Base-by-base conservation (phyloP, 305 asterid species). In the Fraxinus velutina region DNA sequence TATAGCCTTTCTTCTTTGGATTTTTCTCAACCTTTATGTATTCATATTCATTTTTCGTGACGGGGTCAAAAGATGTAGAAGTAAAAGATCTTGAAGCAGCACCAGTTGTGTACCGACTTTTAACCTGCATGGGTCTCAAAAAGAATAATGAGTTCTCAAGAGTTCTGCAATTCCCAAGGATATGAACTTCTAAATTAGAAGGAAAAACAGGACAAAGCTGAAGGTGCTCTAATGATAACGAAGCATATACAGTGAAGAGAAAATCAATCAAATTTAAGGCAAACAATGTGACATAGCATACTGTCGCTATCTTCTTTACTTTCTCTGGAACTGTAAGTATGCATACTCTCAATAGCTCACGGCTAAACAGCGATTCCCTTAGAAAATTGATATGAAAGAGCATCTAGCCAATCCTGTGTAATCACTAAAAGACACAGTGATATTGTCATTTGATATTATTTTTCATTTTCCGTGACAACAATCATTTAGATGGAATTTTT, bases 21-120 rank as follows among this genome's bases (percentile, higher is more conserved):
- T 94, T 96, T 89, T 94, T 96, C 93, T 96, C 99, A 73, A 96
- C 97, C 88, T 94, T 91, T 79, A 96, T 88, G 84, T 93, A 96
- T 86, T 92, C 98, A 52, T 90, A 91, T 83, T 93, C 98, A 83
- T 96, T 92, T 84, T 82, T 80, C 27, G 98, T 93, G 81, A 96
- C 97, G 29, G 98, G 99, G 83, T 90, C 94, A 85, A 79, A 96
- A 78, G 98, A 92, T 68, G 99, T 94, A 74, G 99, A 96, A 82
- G 99, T 94, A 87, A 96, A 94, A 73, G 99, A 94, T 62, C 98
- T 89, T 77, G 99, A 93, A 82, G 98, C 97, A 81, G 98, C 98
- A 75, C 98, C 99, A 75, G 94, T 91, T 78, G 98, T 94, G 90
- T 74, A 93, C 73, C 94, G 95, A 88, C 99, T 94, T 87, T 94